Conservation (phyloP, 805 yeast species). For the Saturnispora bothae region DNA sequence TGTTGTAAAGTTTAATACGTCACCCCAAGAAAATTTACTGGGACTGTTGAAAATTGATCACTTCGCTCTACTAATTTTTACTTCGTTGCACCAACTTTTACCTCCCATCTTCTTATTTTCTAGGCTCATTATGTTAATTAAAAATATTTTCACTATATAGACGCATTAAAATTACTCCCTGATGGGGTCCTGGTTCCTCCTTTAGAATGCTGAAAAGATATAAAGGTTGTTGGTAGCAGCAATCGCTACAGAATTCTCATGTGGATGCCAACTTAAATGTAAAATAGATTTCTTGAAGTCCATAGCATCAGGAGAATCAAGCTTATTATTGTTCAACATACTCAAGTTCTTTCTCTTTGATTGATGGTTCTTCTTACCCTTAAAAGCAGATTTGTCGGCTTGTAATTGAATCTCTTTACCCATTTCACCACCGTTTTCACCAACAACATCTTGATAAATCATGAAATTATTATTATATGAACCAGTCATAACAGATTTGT, state of each 20-base stretch:
- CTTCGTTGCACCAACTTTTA: too few species aligned
- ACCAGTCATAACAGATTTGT: slow-evolving; percentile 89
- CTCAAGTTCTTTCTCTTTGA: slow-evolving; percentile 28
- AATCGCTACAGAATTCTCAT: slow-evolving; percentile 90
- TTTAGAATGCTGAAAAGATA: slow-evolving; percentile 64
- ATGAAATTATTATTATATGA: slow-evolving; percentile 93
- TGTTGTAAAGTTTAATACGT: too few species aligned
- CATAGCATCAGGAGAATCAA: slow-evolving; percentile 59
- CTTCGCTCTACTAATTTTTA: too few species aligned
- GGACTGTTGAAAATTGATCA: too few species aligned
- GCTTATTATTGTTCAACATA: slow-evolving; percentile 52
- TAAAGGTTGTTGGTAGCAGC: slow-evolving; percentile 95
- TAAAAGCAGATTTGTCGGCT: slow-evolving; percentile 97
- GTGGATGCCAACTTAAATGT: slow-evolving; percentile 98
- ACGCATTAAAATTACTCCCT: too few species aligned
- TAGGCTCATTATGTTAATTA: too few species aligned
- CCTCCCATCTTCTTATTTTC: too few species aligned
- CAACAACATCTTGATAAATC: slow-evolving; percentile 82
- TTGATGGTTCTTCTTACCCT: slow-evolving; percentile 54
- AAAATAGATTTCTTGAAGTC: slow-evolving; percentile 92
- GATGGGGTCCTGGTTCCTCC: too few species aligned
- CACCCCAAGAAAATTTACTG: too few species aligned
- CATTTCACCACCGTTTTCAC: slow-evolving; percentile 18
- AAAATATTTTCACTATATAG: too few species aligned
- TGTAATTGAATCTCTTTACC: slow-evolving; percentile 72